phyloP scores from a whole-genome alignment of 2,329 filamentous ascomycete species.

The Neofusicoccum laricinum region DNA sequence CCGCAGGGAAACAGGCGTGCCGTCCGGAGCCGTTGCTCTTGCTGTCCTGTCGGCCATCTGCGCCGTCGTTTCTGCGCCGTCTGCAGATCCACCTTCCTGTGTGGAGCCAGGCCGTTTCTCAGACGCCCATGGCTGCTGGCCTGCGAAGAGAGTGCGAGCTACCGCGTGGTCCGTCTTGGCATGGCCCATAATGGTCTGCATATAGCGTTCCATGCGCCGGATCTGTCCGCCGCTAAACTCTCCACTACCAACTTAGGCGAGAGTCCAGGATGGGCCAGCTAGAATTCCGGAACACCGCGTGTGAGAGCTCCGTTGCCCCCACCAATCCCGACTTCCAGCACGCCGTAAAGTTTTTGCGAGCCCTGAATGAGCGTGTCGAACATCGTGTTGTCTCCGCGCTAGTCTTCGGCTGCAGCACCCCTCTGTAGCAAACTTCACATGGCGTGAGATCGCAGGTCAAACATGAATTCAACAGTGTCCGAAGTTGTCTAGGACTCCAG shows the following conservation, averaged over 20 bases:
- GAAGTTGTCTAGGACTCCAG: conserved; percentile 25
- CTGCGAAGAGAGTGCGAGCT: neutral
- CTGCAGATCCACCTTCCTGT: neutral
- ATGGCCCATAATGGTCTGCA: neutral
- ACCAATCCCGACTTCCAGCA: neutral
- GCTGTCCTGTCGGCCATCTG: neutral
- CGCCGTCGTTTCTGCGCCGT: neutral
- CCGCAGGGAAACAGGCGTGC: neutral
- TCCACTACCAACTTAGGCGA: neutral
- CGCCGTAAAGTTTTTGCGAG: neutral
- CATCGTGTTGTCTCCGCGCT: too few species aligned
- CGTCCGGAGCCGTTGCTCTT: neutral
- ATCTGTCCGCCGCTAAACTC: neutral
- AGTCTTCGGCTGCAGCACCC: too few species aligned
- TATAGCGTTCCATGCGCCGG: neutral
- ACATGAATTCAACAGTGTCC: neutral
- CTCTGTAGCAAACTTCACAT: neutral
- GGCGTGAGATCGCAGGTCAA: neutral
- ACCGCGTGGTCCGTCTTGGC: neutral
- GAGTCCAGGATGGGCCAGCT: neutral
- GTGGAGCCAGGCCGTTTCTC: neutral
- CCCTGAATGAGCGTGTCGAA: neutral
- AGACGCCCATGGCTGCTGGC: neutral
- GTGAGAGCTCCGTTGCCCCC: neutral
- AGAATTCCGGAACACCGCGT: neutral